Base-by-base conservation (phyloP, 2,329 filamentous ascomycete species). In the Basipetospora chlamydospora region DNA sequence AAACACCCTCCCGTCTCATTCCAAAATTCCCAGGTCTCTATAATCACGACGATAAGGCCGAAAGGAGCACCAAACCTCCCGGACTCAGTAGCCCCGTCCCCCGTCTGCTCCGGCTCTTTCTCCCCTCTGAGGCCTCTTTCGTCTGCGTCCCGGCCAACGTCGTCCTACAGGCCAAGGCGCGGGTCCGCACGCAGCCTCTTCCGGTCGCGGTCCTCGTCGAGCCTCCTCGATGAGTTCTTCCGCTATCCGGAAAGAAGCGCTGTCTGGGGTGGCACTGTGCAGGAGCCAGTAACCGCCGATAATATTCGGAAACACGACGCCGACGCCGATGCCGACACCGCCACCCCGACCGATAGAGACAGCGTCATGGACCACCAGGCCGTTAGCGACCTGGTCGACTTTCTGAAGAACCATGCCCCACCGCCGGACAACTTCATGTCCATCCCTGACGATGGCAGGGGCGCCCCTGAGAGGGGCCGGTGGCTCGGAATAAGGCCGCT, bases 401-500 rank as follows among this genome's bases (percentile, higher is more conserved):
- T 72, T 40, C 47, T 73, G 31, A 61, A 56, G 38, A 64, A 58
- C 28, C 59, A 60, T 16, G 54, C 62, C 18, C 67, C 67, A 1
- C 68, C 68, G 5, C 53, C 61, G 3, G 51, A 54, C 17, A 70
- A 70, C 47, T 60, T 54, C 46, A 68, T 70, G 63, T 67, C 66
- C 5, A 52, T 59, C 26, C 58, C 58, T 4, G 42, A 45, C 22
- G 41, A 47, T 26, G n/a, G n/a, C n/a, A 41, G 50, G 20, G 40
- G 42, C 15, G 51, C 51, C 3, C 50, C 56, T 23, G 46, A 48
- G 26, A 55, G 52, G 16, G 58, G 57, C 2, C 57, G 52, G 44
- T 66, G 60, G 58, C 50, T 53, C 30, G 57, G 54, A 29, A 51
- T 70, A 35, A 63, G 53, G 44, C 52, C 60, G 11, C 53, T 67